phyloP scores from a whole-genome alignment of 192 early-diverging fungal genomes.

The Diversispora eburnea region DNA sequence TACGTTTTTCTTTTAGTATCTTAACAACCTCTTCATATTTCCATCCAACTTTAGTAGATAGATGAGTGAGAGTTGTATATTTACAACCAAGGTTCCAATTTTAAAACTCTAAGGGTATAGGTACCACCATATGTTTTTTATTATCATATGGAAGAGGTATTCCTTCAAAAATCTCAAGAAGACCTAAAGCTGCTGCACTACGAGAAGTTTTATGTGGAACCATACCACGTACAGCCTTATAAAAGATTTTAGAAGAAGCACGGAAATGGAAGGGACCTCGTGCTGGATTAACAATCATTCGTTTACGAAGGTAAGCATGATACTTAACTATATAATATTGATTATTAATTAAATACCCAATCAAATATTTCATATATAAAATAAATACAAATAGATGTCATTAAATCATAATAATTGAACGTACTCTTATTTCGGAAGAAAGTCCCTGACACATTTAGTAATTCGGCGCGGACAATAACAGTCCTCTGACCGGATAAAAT shows the following conservation, averaged over 20 bases:
- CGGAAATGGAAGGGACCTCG: conserved; percentile 99
- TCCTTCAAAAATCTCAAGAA: conserved; percentile 99
- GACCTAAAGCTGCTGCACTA: conserved; percentile 93
- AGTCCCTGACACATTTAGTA: conserved; percentile 95
- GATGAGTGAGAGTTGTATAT: conserved; percentile 67
- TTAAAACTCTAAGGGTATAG: conserved; percentile 95
- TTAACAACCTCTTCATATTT: conserved; percentile 98
- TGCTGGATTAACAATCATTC: conserved; percentile 92
- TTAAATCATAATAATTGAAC: conserved; percentile 32
- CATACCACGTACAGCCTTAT: conserved; percentile 97
- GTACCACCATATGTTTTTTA: conserved; percentile 95
- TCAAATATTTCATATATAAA: not conserved
- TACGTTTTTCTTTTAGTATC: conserved; percentile 98
- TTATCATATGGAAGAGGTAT: conserved; percentile 96
- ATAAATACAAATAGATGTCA: not conserved
- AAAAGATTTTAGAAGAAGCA: conserved; percentile 95
- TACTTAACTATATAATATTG: conserved; percentile 69
- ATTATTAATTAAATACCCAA: not conserved
- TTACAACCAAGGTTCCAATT: conserved; percentile 95
- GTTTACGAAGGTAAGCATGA: conserved; percentile 96
- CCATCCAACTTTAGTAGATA: conserved; percentile 97
- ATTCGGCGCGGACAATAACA: conserved; percentile 97
- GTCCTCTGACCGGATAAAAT: conserved; percentile 95
- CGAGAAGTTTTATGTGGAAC: conserved; percentile 99
- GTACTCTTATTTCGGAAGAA: conserved; percentile 99